Evolutionary conservation across 2,329 filamentous ascomycete genomes (phyloP), one percentile per base, ranked within the genome.

Genomic region (Amylocarpus encephaloides): DNA sequence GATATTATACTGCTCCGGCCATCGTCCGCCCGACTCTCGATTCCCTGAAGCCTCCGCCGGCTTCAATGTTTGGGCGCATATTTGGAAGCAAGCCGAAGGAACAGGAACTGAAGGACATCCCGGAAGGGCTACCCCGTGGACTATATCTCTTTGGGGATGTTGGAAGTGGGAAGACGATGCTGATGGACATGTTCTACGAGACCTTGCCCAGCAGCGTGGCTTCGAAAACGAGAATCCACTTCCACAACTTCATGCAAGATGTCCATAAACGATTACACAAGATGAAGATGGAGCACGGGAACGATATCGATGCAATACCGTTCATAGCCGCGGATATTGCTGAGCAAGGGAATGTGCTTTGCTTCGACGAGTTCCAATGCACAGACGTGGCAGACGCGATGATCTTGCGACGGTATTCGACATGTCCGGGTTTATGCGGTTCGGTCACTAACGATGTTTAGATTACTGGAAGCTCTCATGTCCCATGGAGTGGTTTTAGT

Each of bases 241-340:
- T 98, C 70, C 90, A 97, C 74, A 95, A 95, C 68, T 98, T 98
- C 74, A 98, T 98, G 93, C 93, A 97, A 69, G 88, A 95, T 68
- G 86, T 97, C 43, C 93, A 98, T 71, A 89, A 85, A 68, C 79
- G 92, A 53, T 73, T 97, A 62, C 93, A 97, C 72, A 82, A 82
- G 65, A 84, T 95, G 70, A 96, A 95, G 73, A 85, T 93, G 78
- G 73, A 83, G 61, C 81, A 95, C 67, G 93, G 93, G 29, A 90
- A 83, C 65, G 90, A 96, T 60, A 78, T 95, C 35, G 93, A 98
- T 68, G 88, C 82, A 0, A 80, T 97, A 40, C 92, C 92, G 0
- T 93, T 94, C 65, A 85, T 97, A 15, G 92, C 92, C 2, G 93
- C 92, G n/a, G 86, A 93, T 64, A 93, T 98, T 66, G 93, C 93